Conservation (phyloP, 2,329 filamentous ascomycete species). For the Paecilomyces dactylethromorphus region DNA sequence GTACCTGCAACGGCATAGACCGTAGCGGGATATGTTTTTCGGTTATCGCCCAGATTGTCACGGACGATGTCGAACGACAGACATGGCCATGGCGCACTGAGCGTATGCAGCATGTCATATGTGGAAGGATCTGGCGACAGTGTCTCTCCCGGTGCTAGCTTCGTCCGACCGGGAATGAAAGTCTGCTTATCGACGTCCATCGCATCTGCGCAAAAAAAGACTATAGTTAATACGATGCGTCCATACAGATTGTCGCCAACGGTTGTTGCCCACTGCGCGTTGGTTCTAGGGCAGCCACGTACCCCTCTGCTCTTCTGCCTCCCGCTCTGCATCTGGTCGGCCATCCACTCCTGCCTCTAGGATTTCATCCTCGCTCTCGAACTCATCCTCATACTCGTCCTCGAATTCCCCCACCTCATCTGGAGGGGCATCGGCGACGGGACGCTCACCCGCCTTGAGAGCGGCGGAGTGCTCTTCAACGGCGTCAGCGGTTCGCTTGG, state of each 20-base stretch:
- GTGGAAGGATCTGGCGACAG: conserved; percentile 87
- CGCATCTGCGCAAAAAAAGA: conserved; percentile 47
- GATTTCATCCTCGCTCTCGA: conserved; percentile 88
- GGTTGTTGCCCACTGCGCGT: conserved; percentile 12
- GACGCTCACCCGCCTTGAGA: conserved; percentile 57
- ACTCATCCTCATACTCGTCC: conserved; percentile 90
- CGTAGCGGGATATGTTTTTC: conserved; percentile 89
- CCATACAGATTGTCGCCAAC: conserved; percentile 1
- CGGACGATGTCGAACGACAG: conserved; percentile 89
- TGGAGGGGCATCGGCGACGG: conserved; percentile 43
- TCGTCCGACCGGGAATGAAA: conserved; percentile 91
- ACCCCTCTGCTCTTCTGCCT: conserved; percentile 78
- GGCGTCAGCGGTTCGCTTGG: conserved; percentile 53
- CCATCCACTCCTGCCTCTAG: conserved; percentile 92
- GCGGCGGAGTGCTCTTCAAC: conserved; percentile 44
- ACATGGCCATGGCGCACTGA: conserved; percentile 94
- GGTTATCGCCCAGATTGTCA: conserved; percentile 79
- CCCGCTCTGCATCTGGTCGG: conserved; percentile 81
- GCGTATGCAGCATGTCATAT: conserved; percentile 93
- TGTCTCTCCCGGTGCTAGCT: conserved; percentile 83
- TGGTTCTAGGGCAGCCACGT: conserved; percentile 19
- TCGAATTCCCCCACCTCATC: conserved; percentile 59
- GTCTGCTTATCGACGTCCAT: conserved; percentile 94
- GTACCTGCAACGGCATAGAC: conserved; percentile 94
- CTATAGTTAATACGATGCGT: not conserved